Conservation (phyloP, 768 basidiomycete genomes). For the Clitopilus passeckerianus region DNA sequence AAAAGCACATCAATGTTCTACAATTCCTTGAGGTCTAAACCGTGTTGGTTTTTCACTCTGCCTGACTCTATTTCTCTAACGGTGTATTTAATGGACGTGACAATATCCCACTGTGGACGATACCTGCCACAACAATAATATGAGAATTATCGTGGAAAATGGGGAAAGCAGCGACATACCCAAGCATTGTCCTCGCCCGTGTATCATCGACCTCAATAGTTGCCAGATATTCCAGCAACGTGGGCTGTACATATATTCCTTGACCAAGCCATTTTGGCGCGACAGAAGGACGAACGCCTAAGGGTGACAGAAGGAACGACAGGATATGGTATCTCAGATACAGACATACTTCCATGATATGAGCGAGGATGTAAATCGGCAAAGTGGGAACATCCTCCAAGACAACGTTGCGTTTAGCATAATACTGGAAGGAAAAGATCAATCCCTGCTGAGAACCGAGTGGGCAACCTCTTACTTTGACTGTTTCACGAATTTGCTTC, state of each 20-base stretch:
- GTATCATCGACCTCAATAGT: conserved; percentile 27
- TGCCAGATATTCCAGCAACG: conserved; percentile 23
- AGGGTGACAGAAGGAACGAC: conserved; percentile 11
- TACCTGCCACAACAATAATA: conserved; percentile 12
- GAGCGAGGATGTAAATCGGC: conserved; percentile 22
- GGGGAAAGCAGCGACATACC: conserved; percentile 12
- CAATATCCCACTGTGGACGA: conserved; percentile 23
- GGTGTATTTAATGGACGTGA: conserved; percentile 24
- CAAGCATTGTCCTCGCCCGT: conserved; percentile 24
- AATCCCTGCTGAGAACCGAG: background rate
- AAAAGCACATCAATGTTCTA: too few species aligned
- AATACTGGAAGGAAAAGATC: conserved; percentile 15
- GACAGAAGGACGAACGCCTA: conserved; percentile 15
- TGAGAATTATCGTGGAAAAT: background rate
- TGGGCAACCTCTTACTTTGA: conserved; percentile 18
- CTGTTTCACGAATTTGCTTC: conserved; percentile 18
- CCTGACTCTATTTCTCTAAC: conserved; percentile 27
- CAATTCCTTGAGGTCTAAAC: conserved; percentile 9
- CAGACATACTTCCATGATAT: conserved; percentile 22
- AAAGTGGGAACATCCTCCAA: conserved; percentile 22
- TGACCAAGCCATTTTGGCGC: conserved; percentile 25
- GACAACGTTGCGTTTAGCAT: conserved; percentile 20
- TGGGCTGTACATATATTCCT: conserved; percentile 24
- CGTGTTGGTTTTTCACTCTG: conserved; percentile 14
- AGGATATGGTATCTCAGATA: conserved; percentile 22